Evolutionary conservation across 257 asterid genomes (phyloP), one percentile per base, ranked within the genome.

Genomic region (Rauvolfia tetraphylla): DNA sequence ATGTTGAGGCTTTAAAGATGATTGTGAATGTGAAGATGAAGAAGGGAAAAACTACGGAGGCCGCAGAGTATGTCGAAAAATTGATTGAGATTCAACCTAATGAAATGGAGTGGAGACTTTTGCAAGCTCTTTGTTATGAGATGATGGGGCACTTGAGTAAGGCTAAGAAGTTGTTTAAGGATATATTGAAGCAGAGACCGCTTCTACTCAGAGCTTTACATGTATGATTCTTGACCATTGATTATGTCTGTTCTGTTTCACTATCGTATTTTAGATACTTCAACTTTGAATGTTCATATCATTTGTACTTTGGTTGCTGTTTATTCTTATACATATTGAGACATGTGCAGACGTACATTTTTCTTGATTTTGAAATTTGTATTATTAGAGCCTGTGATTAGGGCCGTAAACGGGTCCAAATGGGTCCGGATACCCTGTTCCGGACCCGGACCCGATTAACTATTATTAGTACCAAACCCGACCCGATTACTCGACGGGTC

Each of bases 101-200:
- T 70, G 97, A 90, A 78, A 80, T 92, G 88, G 97, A 94, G 83
- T 92, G 98, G 98, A 86, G 96, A 86, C 93, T 94, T 74, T 83
- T 94, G 88, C 92, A 92, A 84, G 98, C 97, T 36, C 92, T 88
- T 71, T 92, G 95, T 79, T 92, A 86, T 83, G 98, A 94, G 85
- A 86, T 89, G 93, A 86, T 85, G 85, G 98, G 97, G 75, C 82
- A 94, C 72, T 81, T 90, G 74, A 79, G 90, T 46, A 90, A 85
- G 86, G 96, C 98, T 38, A 92, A 84, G 89, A 85, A 85, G 74
- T 84, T 92, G 85, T 90, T 88, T 78, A 87, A 88, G 90, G 85
- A 84, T 46, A 87, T 94, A 51, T 85, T 94, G 78, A 86, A 86
- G 81, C 92, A 87, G 89, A 87, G 79, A 44, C 98, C 98, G 78